A percentile compares a stretch with the other conserved stretches of the same genome.
Conservation (phyloP, 1,284 basidiomycete species). For the Chalciporus sp. region DNA sequence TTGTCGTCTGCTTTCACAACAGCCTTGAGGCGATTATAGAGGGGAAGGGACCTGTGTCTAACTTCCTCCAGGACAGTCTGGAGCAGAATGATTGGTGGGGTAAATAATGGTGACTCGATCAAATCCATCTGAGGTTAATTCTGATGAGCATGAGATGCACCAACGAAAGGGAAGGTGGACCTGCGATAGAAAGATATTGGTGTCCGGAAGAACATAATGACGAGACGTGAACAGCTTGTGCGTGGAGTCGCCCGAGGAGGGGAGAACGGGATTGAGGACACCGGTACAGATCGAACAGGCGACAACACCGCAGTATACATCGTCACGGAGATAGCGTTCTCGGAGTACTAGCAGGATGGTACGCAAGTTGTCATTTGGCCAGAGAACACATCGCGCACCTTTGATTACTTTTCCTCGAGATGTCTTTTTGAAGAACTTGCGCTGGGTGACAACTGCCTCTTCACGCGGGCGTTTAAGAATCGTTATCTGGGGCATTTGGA, state of each 20-base stretch:
- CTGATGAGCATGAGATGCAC: conserved; percentile 2
- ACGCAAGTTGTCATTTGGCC: background rate
- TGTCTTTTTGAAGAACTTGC: conserved; percentile 95
- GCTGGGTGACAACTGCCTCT: conserved; percentile 78
- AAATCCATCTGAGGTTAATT: conserved; percentile 78
- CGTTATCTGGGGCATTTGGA: conserved; percentile 64
- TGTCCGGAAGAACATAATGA: conserved; percentile 92
- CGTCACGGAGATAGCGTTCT: conserved; percentile 92
- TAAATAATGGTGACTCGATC: conserved; percentile 76
- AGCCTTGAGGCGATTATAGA: conserved; percentile 89
- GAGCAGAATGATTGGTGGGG: conserved; percentile 82
- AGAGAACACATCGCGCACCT: conserved; percentile 45
- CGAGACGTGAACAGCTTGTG: conserved; percentile 61
- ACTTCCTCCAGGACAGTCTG: conserved; percentile 98
- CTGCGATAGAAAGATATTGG: conserved; percentile 94
- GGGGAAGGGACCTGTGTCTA: conserved; percentile 89
- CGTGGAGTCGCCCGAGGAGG: conserved; percentile 49
- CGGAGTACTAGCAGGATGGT: conserved; percentile 70
- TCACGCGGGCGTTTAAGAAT: conserved; percentile 75
- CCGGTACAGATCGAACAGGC: conserved; percentile 66
- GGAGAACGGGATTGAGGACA: conserved; percentile 44
- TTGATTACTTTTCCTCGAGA: conserved; percentile 93
- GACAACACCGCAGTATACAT: conserved; percentile 88
- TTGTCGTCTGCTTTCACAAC: conserved; percentile 83
- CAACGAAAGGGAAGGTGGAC: conserved; percentile 21